Evolutionary conservation across 2,329 filamentous ascomycete species (phyloP).

Genomic region (Lanzia echinophila): DNA sequence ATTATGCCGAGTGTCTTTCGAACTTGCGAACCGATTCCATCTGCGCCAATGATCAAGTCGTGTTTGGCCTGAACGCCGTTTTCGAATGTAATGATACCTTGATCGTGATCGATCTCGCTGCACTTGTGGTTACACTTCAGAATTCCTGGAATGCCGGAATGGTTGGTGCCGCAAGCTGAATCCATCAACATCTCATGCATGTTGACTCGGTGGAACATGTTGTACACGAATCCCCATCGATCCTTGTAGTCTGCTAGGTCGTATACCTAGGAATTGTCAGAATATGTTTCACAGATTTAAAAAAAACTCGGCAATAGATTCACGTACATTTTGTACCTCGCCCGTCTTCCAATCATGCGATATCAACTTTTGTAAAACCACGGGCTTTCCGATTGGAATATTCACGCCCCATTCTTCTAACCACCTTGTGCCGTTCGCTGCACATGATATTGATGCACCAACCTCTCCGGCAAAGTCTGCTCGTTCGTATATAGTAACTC

Average conservation of each 20-base stretch:
- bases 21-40: constrained; percentile 58
- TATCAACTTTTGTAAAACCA: constrained; percentile 59
- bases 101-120: constrained; percentile 41
- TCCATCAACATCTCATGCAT: constrained; percentile 64
- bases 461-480: constrained; percentile 62
- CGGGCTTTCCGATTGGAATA: constrained; percentile 56
- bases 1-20: constrained; percentile 52
- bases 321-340: constrained; percentile 50
- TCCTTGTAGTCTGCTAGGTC: constrained; percentile 58
- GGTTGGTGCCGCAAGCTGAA: constrained; percentile 47
- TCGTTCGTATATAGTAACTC: constrained; percentile 58
- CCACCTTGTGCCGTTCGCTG: constrained; percentile 65
- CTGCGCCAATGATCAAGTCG: constrained; percentile 40
- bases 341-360: constrained; percentile 65
- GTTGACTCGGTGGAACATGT: constrained; percentile 62
- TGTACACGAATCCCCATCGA: constrained; percentile 51
- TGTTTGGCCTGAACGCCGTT: constrained; percentile 25
- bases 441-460: constrained; percentile 60
- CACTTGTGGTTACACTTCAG: constrained; percentile 45
- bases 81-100: constrained; percentile 38
- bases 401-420: constrained; percentile 63
- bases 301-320: too few relatives aligned
- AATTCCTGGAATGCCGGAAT: constrained; percentile 46
- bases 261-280: constrained; percentile 32
- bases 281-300: too few relatives aligned